Base-by-base conservation (phyloP, 305 asterid species). In the Fraxinus ornus region DNA sequence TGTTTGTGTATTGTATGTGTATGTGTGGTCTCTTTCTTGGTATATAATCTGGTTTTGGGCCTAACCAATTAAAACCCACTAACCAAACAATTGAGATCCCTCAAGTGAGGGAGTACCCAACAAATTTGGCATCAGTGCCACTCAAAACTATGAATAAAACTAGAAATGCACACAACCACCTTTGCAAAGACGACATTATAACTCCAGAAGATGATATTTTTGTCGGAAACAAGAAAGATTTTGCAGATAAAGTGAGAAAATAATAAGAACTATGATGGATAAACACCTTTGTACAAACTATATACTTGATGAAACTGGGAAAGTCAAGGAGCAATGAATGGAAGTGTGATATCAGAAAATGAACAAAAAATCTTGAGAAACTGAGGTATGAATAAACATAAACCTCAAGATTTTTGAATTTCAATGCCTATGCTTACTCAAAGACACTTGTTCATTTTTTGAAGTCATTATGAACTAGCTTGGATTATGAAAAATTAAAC, bases 91-190 rank as follows among this genome's bases (percentile, higher is more conserved):
- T n/a, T n/a, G n/a, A n/a, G n/a, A n/a, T n/a, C n/a, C n/a, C n/a
- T n/a, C n/a, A n/a, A n/a, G n/a, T n/a, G n/a, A n/a, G n/a, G n/a
- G n/a, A n/a, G n/a, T n/a, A n/a, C n/a, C n/a, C n/a, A n/a, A n/a
- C n/a, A n/a, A 57, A 49, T 60, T 52, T n/a, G 10, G 82, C 85
- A 78, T 76, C 19, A 47, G 86, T 35, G 39, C 75, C 75, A 30
- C 75, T 26, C 36, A 57, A 30, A 55, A 26, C 24, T 19, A 81
- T 22, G 7, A 80, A 17, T 7, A 81, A 5, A 49, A 47, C 80
- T 55, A 84, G 36, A 13, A 73, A 35, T 17, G 64, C 28, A 70
- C 52, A 24, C 2, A n/a, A 55, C 26, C 5, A 3, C 41, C 36
- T 8, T 28, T 5, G 24, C 26, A 4, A 22, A 24, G 6, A 49